Evolutionary conservation across 2,329 filamentous ascomycete genomes (phyloP), one percentile per base, ranked within the genome.

Genomic region (Byssothecium circinans): DNA sequence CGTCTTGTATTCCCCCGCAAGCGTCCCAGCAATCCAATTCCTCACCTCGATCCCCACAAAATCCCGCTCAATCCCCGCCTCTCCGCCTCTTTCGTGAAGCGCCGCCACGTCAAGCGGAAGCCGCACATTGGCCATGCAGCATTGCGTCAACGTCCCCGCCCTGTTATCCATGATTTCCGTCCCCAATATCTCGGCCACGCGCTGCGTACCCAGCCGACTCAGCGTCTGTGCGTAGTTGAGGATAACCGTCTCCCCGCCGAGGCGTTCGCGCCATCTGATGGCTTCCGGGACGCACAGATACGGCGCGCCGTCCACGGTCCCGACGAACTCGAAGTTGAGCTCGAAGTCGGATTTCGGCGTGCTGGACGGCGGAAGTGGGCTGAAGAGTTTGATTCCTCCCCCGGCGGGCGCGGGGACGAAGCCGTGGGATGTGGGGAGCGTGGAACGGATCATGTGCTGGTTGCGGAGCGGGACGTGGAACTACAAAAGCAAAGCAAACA

Each of bases 361-460:
- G n/a, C 49, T 44, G 17, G 47, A 46, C 4, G 10, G 48, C 42
- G 29, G 59, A 49, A 3, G 54, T 34, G 44, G 49, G 32, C 25
- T 58, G 29, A 7, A 0, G 47, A 50, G 18, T 42, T 53, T 8
- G 43, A 14, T 7, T 41, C 44, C 2, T n/a, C 70, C 2, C 14
- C 70, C 63, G 34, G 49, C 67, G 2, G 75, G 72, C 14, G 42
- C 41, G 0, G 88, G 78, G 0, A 81, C 64, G 68, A 89, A 96
- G 0, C 89, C 88, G 67, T 91, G 88, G 32, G 86, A 90, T 0
- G 90, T 96, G 0, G 90, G 88, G 23, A 95, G 69, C 0, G 89
- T 86, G 2, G 85, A 85, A 12, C 84, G 81, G 34, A 96, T 83
- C 35, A 95, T 70, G 40, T 77, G 74, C 68, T 96, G 92, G 68